These are phyloP conservation scores for Coleophoma eucalyptorum DNA, from an alignment of 2,329 filamentous ascomycete genomes.

Conservation along the genomic window DNA sequence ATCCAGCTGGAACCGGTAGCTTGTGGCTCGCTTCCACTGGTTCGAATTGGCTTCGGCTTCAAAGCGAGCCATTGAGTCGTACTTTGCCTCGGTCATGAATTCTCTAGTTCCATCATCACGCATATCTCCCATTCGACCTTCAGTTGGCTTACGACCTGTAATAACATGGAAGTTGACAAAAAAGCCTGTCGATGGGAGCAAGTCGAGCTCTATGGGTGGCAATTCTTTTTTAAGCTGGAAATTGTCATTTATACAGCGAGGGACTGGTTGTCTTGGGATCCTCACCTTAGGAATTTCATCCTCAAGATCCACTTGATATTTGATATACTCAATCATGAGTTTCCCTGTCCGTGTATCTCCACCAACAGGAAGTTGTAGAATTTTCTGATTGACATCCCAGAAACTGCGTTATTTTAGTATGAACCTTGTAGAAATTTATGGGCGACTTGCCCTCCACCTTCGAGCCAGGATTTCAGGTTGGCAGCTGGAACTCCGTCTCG, in stretches of 20 bases:
- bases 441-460: conserved; percentile 22
- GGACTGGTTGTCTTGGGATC: not conserved
- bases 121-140: conserved; percentile 20
- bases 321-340: conserved; percentile 16
- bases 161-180: conserved; percentile 25
- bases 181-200: conserved; percentile 16
- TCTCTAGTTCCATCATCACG: conserved; percentile 19
- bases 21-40: conserved; percentile 16
- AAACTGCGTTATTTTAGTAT: conserved; percentile 14
- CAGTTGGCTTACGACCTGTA: conserved; percentile 22
- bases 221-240: conserved; percentile 14
- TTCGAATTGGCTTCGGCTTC: conserved; percentile 10
- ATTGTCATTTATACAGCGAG: not conserved
- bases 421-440: not conserved
- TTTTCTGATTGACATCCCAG: conserved; percentile 23
- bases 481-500: conserved; percentile 21
- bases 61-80: conserved; percentile 20
- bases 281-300: conserved; percentile 18
- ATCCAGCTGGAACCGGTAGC: not conserved
- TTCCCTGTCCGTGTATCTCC: conserved; percentile 14
- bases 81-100: conserved; percentile 22
- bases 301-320: conserved; percentile 16
- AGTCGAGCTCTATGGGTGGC: conserved; percentile 11
- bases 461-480: conserved; percentile 23
- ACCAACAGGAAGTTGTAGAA: conserved; percentile 21